Evolutionary conservation across 2,329 filamentous ascomycete species (phyloP).

Genomic region (Blastomyces emzantsi): DNA sequence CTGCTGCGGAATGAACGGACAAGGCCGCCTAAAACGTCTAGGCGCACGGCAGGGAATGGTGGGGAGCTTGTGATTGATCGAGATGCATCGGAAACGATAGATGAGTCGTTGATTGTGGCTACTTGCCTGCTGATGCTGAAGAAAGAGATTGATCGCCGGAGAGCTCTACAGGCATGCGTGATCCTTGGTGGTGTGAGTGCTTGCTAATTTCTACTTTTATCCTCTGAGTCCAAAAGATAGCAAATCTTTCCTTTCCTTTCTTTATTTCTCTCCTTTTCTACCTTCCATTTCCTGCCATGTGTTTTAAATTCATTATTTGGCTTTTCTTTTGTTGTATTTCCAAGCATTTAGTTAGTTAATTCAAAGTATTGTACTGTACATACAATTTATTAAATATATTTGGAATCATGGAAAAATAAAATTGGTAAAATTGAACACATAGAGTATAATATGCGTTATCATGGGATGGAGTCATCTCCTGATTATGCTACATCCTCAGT

Average conservation of each 20-base stretch:
- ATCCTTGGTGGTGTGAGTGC: constrained; percentile 1
- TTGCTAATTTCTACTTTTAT: background rate
- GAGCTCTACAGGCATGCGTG: constrained; percentile 43
- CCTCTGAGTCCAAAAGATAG: background rate
- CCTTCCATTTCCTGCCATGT: background rate
- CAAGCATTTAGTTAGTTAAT: background rate
- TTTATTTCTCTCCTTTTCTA: background rate
- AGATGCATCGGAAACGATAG: constrained; percentile 29
- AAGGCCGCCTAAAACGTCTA: constrained; percentile 32
- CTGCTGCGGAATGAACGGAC: constrained; percentile 33
- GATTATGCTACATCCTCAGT: background rate
- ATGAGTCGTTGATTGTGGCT: constrained; percentile 45
- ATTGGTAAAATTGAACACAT: background rate
- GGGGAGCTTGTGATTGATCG: constrained; percentile 45
- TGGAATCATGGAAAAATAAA: background rate
- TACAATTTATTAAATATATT: background rate
- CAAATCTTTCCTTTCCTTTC: too few species aligned
- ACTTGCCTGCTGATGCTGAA: constrained; percentile 56
- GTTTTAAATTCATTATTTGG: background rate
- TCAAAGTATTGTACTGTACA: background rate
- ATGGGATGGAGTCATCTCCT: background rate
- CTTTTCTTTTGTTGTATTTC: background rate
- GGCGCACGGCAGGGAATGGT: constrained; percentile 34
- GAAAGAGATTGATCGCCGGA: constrained; percentile 53
- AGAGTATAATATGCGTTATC: background rate